A percentile compares a stretch with the other conserved stretches of the same genome.
Evolutionary conservation across 2,329 filamentous ascomycete species (phyloP).

Genomic region (Leptographium lundbergii): DNA sequence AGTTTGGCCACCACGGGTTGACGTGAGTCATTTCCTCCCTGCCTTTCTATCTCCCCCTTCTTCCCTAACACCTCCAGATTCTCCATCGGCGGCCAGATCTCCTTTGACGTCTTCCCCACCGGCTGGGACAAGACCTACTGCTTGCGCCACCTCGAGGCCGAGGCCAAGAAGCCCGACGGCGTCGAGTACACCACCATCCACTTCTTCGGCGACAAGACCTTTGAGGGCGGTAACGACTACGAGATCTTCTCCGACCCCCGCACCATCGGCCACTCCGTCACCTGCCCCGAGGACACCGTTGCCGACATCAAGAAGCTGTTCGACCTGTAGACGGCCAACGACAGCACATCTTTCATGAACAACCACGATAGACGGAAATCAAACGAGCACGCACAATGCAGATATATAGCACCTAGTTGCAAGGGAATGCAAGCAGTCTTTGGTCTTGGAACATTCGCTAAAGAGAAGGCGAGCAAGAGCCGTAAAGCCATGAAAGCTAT

Average conservation of each 20-base stretch:
- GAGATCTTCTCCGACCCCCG: constrained; percentile 80
- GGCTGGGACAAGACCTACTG: constrained; percentile 99
- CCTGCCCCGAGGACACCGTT: constrained; percentile 70
- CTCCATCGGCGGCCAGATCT: constrained; percentile 94
- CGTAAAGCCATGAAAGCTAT: background rate
- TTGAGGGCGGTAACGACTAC: constrained; percentile 83
- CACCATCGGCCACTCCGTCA: constrained; percentile 76
- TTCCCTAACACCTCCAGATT: constrained; percentile 38
- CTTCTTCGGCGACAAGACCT: constrained; percentile 97
- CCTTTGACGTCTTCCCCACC: constrained; percentile 91
- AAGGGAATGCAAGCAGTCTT: background rate
- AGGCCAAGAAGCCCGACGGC: constrained; percentile 56
- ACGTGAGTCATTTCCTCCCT: constrained; percentile 47
- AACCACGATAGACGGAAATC: background rate
- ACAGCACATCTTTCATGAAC: background rate
- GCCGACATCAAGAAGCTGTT: constrained; percentile 72
- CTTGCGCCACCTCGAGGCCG: constrained; percentile 71
- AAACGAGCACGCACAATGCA: background rate
- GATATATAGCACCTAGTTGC: background rate
- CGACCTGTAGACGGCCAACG: constrained; percentile 28
- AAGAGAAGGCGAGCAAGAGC: too few relatives aligned
- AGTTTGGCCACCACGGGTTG: constrained; percentile 71
- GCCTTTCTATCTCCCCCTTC: constrained; percentile 1
- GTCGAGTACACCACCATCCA: constrained; percentile 78
- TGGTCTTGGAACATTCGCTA: background rate